Base-by-base conservation (phyloP, 331 rosid species). In the Rhamnella rubrinervis region DNA sequence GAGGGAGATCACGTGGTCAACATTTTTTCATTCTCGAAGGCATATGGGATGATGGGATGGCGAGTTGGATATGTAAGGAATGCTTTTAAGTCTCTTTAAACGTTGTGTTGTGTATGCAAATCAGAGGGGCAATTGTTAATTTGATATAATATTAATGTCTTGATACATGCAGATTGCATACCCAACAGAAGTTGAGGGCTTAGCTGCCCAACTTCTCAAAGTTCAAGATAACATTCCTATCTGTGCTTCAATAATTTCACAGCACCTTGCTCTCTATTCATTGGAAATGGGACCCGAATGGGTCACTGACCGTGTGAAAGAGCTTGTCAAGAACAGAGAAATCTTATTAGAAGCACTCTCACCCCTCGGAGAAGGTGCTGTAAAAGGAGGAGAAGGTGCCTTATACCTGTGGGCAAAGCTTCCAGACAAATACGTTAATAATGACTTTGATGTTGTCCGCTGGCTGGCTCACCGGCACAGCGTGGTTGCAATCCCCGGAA, bases 31-130 rank as follows among this genome's bases (percentile, higher is more conserved):
- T 95, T 95, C 80, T 95, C 99, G 0, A 95, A 95, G 82, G 95
- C 99, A n/a, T 89, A 91, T 66, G 99, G 99, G 70, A 95, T 95
- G 99, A 95, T 95, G 99, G 99, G 99, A 64, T 95, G 99, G 99
- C 89, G 99, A 19, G 85, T 95, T 41, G 99, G 99, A 81, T 95
- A 95, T 67, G 99, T 95, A 85, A 91, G 96, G 63, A 37, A 28
- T 17, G 9, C 65, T 65, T 17, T 6, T 19, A 4, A 26, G 49
- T 71, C 26, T 51, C 11, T 72, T 17, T 21, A 65, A 63, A 12
- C 18, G 15, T 12, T 12, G 6, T 49, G 13, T 11, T 49, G 18
- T 9, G 18, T 49, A 14, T 49, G 15, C 55, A 47, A 31, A 31
- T 31, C 35, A 31, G 35, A 31, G 35, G 35, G 4, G 3, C 4